Conservation (phyloP, 1,139 yeast species). For the Debaryomyces singareniensis region DNA sequence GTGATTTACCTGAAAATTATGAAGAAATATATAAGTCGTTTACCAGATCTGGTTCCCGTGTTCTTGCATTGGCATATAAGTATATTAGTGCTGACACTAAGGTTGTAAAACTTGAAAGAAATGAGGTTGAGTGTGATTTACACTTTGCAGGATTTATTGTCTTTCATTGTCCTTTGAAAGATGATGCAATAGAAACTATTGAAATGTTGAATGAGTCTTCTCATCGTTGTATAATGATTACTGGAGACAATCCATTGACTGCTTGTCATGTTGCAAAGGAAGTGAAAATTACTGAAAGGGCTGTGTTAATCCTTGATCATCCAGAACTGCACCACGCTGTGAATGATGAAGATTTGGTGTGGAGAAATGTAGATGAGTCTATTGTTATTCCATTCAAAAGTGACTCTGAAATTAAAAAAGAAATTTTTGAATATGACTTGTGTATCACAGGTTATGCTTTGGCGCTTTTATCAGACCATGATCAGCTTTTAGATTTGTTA, state of each 20-base stretch:
- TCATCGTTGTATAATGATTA: slow-evolving; percentile 94
- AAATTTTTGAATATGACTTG: slow-evolving; percentile 75
- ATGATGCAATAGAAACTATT: slow-evolving; percentile 86
- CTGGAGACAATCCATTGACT: slow-evolving; percentile 98
- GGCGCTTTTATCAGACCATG: slow-evolving; percentile 54
- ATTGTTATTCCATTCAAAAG: slow-evolving; percentile 64
- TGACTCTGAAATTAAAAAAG: slow-evolving; percentile 52
- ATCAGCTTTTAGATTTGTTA: slow-evolving; percentile 63
- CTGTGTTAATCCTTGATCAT: slow-evolving; percentile 79
- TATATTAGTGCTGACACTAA: slow-evolving; percentile 48
- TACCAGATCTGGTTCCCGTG: slow-evolving; percentile 95
- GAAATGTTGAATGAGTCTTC: slow-evolving; percentile 91
- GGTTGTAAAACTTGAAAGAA: slow-evolving; percentile 56
- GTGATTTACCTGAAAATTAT: slow-evolving; percentile 66
- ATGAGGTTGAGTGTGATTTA: slow-evolving; percentile 67
- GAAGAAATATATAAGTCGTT: slow-evolving; percentile 85
- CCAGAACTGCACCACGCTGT: slow-evolving; percentile 62
- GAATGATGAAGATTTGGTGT: slow-evolving; percentile 56
- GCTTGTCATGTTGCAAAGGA: slow-evolving; percentile 97
- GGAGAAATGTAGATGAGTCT: slow-evolving; percentile 83
- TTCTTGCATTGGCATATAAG: slow-evolving; percentile 87
- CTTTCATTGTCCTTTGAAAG: slow-evolving; percentile 94
- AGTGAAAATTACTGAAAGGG: slow-evolving; percentile 77
- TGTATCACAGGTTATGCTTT: slow-evolving; percentile 95
- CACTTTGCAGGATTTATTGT: slow-evolving; percentile 89